phyloP scores from a whole-genome alignment of 169 alveolate species.

The Plasmodium relictum region DNA sequence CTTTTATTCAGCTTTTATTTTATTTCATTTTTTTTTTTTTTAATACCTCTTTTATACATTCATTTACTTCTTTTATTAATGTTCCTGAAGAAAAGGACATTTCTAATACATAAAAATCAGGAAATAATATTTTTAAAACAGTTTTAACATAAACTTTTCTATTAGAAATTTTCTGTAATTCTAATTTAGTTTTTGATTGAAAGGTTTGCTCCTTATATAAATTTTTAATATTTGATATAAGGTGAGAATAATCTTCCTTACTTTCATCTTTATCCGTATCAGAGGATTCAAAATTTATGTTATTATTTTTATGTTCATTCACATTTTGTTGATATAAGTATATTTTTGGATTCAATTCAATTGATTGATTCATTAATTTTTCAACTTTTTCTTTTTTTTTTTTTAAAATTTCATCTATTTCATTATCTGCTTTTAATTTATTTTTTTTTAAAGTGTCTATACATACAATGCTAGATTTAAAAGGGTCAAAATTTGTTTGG shows the following conservation, averaged over 20 bases:
- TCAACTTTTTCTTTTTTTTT: conserved; percentile 56
- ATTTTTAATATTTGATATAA: conserved; percentile 57
- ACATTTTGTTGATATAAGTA: background rate
- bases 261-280: conserved; percentile 49
- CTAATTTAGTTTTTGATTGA: conserved; percentile 57
- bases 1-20: background rate
- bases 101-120: conserved; percentile 58
- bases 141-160: conserved; percentile 54
- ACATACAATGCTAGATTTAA: conserved; percentile 46
- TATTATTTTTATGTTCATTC: background rate
- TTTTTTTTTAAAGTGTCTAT: conserved; percentile 50
- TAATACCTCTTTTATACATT: conserved; percentile 34
- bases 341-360: conserved; percentile 65
- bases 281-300: background rate
- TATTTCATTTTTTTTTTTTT: background rate
- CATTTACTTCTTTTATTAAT: conserved; percentile 41
- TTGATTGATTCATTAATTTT: conserved; percentile 46
- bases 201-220: conserved; percentile 61
- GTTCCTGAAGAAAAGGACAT: conserved; percentile 72
- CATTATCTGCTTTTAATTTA: conserved; percentile 30
- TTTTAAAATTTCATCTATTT: conserved; percentile 29
- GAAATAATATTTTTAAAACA: conserved; percentile 63
- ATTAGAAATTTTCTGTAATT: conserved; percentile 46
- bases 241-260: conserved; percentile 22
- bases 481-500: conserved; percentile 37